Evolutionary conservation across 257 asterid genomes (phyloP), one percentile per base, ranked within the genome.

Genomic region (Capsicum rhomboideum): DNA sequence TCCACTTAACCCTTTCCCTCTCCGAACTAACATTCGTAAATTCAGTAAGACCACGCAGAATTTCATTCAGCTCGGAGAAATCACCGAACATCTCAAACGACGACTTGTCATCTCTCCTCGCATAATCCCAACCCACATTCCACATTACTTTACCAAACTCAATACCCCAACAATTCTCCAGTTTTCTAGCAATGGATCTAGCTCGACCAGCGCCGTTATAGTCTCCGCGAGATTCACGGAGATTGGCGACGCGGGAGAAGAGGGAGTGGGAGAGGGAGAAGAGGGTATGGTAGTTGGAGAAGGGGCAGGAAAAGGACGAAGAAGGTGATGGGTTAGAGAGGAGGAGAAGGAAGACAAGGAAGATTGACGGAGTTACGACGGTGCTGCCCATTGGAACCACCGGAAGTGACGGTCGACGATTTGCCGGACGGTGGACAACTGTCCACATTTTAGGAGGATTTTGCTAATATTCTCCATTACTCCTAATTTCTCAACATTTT

Each of bases 261-360:
- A 94, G 93, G 72, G 99, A 90, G 85, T 94, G 97, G 14, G 98
- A 89, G 52, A 96, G 90, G 86, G 97, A 94, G 52, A 92, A 50
- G 63, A 93, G 83, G 85, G 90, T 58, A 9, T 82, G 94, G 87
- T 89, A 91, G 85, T 83, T 83, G 89, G 95, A 86, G 79, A 91
- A 82, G 14, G 97, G 80, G 53, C 77, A 84, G 4, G 87, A 58
- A 80, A 52, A 81, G 6, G 92, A 77, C 21, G 78, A 44, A 40
- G 91, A 86, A 4, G 88, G 81, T 13, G 53, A 1, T 16, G 85
- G 82, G 17, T 50, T 75, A 55, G 83, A 12, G 82, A 87, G 74
- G 28, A 90, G 78, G 26, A 93, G 85, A 28, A 91, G 71, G 82
- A n/a, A n/a, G n/a, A 80, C 67, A 87, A 80, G 82, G 26, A 87